Evolutionary conservation across 1,284 basidiomycete genomes (phyloP).

Genomic region (Fomes fomentarius): DNA sequence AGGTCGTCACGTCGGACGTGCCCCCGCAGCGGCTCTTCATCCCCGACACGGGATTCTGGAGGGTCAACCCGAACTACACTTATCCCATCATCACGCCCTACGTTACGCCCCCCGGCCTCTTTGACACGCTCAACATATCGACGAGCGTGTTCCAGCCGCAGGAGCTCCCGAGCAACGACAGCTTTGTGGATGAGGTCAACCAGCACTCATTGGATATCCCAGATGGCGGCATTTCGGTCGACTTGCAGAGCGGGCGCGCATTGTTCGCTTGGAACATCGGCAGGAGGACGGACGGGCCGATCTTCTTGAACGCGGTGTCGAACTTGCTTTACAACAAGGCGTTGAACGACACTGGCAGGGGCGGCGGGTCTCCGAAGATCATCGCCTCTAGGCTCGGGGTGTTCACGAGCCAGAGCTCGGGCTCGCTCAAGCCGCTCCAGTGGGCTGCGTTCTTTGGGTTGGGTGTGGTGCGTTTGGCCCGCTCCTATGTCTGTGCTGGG

Average conservation of each 20-base stretch:
- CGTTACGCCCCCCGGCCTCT: constrained; percentile 47
- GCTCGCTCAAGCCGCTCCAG: constrained; percentile 60
- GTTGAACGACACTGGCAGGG: constrained; percentile 46
- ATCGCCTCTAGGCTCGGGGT: constrained; percentile 56
- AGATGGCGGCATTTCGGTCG: constrained; percentile 60
- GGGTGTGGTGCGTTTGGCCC: constrained; percentile 55
- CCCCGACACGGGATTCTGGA: constrained; percentile 42
- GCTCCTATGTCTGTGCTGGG: background rate
- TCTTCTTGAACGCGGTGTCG: constrained; percentile 63
- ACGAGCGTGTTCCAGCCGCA: constrained; percentile 36
- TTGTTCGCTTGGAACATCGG: constrained; percentile 62
- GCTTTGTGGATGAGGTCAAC: constrained; percentile 55
- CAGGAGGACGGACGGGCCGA: constrained; percentile 53
- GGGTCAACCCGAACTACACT: background rate
- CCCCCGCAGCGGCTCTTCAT: constrained; percentile 49
- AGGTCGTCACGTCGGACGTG: constrained; percentile 34
- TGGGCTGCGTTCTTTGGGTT: constrained; percentile 73
- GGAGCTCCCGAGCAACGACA: constrained; percentile 50
- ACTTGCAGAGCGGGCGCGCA: constrained; percentile 43
- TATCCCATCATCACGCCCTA: background rate
- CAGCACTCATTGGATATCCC: constrained; percentile 51
- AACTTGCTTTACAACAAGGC: constrained; percentile 66
- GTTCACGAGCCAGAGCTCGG: constrained; percentile 55
- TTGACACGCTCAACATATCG: constrained; percentile 44
- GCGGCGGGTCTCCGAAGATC: constrained; percentile 41